Percentiles rank a stretch among this genome's conserved stretches.
These are phyloP conservation scores for Podospora sp. DNA, from an alignment of 495 filamentous ascomycete genomes.

Conservation along the genomic window DNA sequence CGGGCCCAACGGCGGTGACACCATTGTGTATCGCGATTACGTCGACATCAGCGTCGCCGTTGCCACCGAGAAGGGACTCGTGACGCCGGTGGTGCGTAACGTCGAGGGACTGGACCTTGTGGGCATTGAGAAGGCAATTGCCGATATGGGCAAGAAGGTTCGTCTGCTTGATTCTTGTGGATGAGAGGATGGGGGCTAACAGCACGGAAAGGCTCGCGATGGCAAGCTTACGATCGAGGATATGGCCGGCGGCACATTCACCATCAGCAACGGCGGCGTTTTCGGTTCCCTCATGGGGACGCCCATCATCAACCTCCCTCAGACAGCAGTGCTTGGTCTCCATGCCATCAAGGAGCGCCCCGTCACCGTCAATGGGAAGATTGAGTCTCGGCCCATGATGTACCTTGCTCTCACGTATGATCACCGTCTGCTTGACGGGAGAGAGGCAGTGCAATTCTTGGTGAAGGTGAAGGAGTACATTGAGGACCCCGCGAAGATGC, in stretches of 20 bases:
- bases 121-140: slow-evolving; percentile 88
- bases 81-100: slow-evolving; percentile 95
- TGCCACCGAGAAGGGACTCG: slow-evolving; percentile 95
- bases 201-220: slow-evolving; percentile 75
- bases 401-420: slow-evolving; percentile 97
- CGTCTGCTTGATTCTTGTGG: not conserved
- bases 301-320: slow-evolving; percentile 98
- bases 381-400: slow-evolving; percentile 98
- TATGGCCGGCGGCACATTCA: slow-evolving; percentile 98
- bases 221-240: slow-evolving; percentile 98
- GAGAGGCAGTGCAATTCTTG: slow-evolving; percentile 95
- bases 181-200: slow-evolving; percentile 22
- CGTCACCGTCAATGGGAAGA: slow-evolving; percentile 84
- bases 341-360: slow-evolving; percentile 97
- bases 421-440: slow-evolving; percentile 90
- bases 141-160: slow-evolving; percentile 93
- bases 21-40: slow-evolving; percentile 96
- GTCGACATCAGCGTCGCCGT: slow-evolving; percentile 98
- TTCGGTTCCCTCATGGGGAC: slow-evolving; percentile 86
- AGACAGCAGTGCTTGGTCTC: slow-evolving; percentile 94
- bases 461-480: slow-evolving; percentile 99
- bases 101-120: slow-evolving; percentile 84
- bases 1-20: slow-evolving; percentile 91
- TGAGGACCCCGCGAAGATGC: slow-evolving; percentile 92
- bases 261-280: slow-evolving; percentile 88